Evolutionary conservation across 345 rosid species (phyloP).

Genomic region (Ailanthus altissimus): DNA sequence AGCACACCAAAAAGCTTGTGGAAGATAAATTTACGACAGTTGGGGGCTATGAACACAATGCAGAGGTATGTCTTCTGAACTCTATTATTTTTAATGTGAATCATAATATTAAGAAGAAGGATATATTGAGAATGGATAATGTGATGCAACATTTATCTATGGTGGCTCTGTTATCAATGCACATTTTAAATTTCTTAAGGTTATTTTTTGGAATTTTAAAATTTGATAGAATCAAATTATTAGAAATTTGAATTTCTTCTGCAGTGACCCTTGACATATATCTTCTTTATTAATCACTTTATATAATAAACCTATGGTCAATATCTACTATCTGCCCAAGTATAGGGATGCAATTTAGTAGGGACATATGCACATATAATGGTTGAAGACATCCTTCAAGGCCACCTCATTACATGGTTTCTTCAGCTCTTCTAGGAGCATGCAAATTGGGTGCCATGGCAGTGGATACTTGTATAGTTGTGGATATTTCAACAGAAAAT

Average conservation of each 20-base stretch:
- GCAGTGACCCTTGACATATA: background rate
- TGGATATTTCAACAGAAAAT: background rate
- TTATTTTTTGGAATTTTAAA: background rate
- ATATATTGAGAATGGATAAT: background rate
- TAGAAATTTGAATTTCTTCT: background rate
- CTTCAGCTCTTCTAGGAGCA: background rate
- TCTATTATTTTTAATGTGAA: background rate
- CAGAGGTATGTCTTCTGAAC: slow-evolving; percentile 58
- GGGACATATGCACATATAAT: background rate
- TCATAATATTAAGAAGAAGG: slow-evolving; percentile 7
- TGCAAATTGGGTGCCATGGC: background rate
- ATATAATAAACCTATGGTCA: background rate
- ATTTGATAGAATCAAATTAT: background rate
- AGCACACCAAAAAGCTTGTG: slow-evolving; percentile 85
- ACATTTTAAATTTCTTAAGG: background rate
- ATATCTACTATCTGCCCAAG: background rate
- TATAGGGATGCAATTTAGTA: background rate
- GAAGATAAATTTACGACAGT: slow-evolving; percentile 81
- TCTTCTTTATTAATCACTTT: background rate
- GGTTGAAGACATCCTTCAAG: background rate
- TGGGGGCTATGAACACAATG: slow-evolving; percentile 80
- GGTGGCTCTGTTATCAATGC: background rate
- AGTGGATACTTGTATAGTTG: background rate
- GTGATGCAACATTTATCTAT: background rate
- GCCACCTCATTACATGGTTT: background rate